A percentile compares a stretch with the other conserved stretches of the same genome.
These are phyloP conservation scores for Neofusicoccum kwambonambiense DNA, from an alignment of 2,329 filamentous ascomycete genomes.

Conservation along the genomic window DNA sequence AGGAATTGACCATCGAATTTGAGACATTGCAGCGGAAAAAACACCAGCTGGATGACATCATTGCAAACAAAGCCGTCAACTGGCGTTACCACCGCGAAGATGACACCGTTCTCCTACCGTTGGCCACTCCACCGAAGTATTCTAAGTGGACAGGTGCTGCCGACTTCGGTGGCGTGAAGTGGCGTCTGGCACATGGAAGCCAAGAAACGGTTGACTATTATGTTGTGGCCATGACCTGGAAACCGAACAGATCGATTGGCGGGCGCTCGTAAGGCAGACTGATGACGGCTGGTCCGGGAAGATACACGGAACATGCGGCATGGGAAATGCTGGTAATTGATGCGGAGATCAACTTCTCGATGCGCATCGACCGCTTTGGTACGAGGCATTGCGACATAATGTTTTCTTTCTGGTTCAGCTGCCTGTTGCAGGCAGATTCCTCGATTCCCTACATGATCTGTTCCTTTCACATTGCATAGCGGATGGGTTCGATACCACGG, in stretches of 20 bases:
- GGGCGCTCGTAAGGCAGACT: not conserved
- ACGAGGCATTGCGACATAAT: too few relatives aligned
- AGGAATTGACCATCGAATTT: constrained; percentile 22
- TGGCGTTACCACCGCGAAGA: not conserved
- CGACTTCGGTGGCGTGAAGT: constrained; percentile 8
- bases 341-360: too few relatives aligned
- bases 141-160: constrained; percentile 1
- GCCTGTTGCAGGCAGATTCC: too few relatives aligned
- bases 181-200: constrained; percentile 2
- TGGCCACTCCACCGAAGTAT: not conserved
- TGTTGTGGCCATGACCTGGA: not conserved
- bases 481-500: too few relatives aligned
- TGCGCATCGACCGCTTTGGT: too few relatives aligned
- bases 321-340: too few relatives aligned
- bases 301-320: too few relatives aligned
- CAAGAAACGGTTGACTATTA: not conserved
- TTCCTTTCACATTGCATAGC: not conserved
- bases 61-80: constrained; percentile 13
- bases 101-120: not conserved
- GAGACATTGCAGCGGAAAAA: constrained; percentile 23
- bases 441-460: not conserved
- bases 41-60: constrained; percentile 22
- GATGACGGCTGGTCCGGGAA: not conserved
- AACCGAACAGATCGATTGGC: not conserved
- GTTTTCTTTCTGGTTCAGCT: too few relatives aligned